Evolutionary conservation across 2,329 filamentous ascomycete species (phyloP), one percentile per base, ranked within the genome.

Genomic region (Aspergillus carbonarius): DNA sequence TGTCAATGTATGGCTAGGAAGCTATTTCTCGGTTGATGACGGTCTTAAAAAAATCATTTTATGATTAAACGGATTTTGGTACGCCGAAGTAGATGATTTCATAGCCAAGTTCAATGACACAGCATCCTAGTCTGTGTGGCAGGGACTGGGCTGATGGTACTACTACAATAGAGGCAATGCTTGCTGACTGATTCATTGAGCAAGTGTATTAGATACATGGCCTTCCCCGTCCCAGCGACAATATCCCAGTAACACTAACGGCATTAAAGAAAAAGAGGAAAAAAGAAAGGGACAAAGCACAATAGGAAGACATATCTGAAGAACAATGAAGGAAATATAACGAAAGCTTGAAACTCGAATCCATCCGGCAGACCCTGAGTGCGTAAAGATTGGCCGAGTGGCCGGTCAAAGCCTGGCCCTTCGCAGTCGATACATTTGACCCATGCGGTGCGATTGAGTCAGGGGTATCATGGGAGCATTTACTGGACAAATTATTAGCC

Each of bases 201-300:
- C 51, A 44, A 40, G 54, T 57, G 56, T 65, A 63, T 64, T 64
- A 63, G 53, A 60, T 64, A 65, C 63, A 44, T 60, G 54, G 49
- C 54, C 47, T 55, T 59, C 46, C 51, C 44, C 46, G 46, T 39
- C 53, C 51, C n/a, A 44, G 23, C 25, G 37, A 42, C 32, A 50
- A 54, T 46, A 55, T 27, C 39, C 56, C 27, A 56, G 59, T 46
- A 57, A 27, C 54, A 64, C 47, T 48, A 35, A 39, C 48, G 39
- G 18, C 25, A 51, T 55, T 56, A 42, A 48, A 32, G 30, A 40
- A 60, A 50, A 53, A 63, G 34, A 35, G 47, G 44, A 55, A 55
- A 49, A 48, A 46, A 58, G 53, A 58, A 40, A 47, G 25, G 18
- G 44, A 42, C 25, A 44, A 34, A 34, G 13, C 23, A 12, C 27